A percentile compares a stretch with the other conserved stretches of the same genome.
Evolutionary conservation across 1,284 basidiomycete genomes (phyloP).

Genomic region (Tranzscheliella williamsii): DNA sequence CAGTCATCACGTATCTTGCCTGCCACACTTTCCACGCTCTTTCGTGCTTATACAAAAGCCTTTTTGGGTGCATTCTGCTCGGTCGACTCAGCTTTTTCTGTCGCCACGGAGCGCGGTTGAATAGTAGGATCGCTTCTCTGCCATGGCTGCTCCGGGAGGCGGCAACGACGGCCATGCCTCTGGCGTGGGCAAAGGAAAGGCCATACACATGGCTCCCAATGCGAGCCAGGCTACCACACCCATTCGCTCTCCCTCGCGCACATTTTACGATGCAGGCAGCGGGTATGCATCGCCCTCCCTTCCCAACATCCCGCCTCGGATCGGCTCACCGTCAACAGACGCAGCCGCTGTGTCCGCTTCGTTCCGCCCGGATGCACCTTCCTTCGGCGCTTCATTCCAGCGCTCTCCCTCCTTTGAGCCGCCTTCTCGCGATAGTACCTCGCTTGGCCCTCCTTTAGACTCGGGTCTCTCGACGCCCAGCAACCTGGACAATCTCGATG

Average conservation of each 20-base stretch:
- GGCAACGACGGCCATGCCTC: not conserved
- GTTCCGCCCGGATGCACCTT: conserved; percentile 21
- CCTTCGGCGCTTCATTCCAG: conserved; percentile 9
- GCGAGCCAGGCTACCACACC: conserved; percentile 10
- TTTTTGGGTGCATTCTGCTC: too few species aligned
- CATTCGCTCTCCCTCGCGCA: conserved; percentile 27
- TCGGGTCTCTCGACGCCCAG: conserved; percentile 38
- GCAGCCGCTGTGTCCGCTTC: conserved; percentile 25
- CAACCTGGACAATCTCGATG: conserved; percentile 45
- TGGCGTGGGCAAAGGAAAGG: conserved; percentile 20
- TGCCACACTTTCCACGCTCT: too few species aligned
- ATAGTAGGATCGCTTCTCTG: too few species aligned
- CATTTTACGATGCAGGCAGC: conserved; percentile 8
- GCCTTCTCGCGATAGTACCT: conserved; percentile 25
- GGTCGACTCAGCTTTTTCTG: too few species aligned
- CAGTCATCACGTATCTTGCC: too few species aligned
- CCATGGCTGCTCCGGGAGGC: conserved; percentile 14
- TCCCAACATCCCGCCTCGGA: conserved; percentile 45
- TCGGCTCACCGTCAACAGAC: conserved; percentile 38
- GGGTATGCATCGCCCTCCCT: conserved; percentile 29
- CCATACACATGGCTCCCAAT: conserved; percentile 6
- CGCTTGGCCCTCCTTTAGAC: conserved; percentile 29
- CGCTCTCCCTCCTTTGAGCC: conserved; percentile 20
- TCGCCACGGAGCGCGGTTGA: too few species aligned
- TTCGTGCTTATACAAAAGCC: too few species aligned